A percentile compares a stretch with the other conserved stretches of the same genome.
Evolutionary conservation across 139 green algal genomes (phyloP).

Genomic region (Volvox africanus): DNA sequence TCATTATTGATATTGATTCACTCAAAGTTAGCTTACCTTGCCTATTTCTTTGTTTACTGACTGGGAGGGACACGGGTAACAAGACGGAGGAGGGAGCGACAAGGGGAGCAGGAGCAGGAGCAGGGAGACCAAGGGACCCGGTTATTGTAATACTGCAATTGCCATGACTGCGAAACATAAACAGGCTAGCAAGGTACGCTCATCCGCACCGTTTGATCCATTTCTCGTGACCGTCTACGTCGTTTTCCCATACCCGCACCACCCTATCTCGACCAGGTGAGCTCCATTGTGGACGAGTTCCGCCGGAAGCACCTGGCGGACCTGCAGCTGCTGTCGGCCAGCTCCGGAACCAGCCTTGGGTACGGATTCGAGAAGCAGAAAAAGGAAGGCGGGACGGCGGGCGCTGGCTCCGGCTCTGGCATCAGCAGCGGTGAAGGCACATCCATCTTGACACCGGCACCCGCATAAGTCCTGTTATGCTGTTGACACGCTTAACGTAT

Average conservation of each 20-base stretch:
- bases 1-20: too few species aligned
- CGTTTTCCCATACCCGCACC: too few species aligned
- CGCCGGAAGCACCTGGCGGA: constrained; percentile 67
- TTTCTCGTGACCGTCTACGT: too few species aligned
- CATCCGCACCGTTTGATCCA: too few species aligned
- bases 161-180: background rate
- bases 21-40: too few species aligned
- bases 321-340: constrained; percentile 54
- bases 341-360: constrained; percentile 67
- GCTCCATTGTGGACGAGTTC: constrained; percentile 79
- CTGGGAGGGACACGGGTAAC: too few species aligned
- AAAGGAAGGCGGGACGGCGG: background rate
- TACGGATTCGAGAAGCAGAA: constrained; percentile 62
- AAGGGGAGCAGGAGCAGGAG: too few species aligned
- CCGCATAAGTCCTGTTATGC: background rate
- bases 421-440: background rate
- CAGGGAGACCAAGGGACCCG: background rate
- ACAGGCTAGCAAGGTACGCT: too few species aligned
- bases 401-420: background rate
- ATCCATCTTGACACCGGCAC: background rate
- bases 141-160: background rate
- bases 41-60: too few species aligned
- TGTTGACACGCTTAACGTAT: background rate
- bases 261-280: constrained; percentile 68
- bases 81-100: too few species aligned